Evolutionary conservation across 768 basidiomycete species (phyloP).

Genomic region (Calocybe gangraenosa): DNA sequence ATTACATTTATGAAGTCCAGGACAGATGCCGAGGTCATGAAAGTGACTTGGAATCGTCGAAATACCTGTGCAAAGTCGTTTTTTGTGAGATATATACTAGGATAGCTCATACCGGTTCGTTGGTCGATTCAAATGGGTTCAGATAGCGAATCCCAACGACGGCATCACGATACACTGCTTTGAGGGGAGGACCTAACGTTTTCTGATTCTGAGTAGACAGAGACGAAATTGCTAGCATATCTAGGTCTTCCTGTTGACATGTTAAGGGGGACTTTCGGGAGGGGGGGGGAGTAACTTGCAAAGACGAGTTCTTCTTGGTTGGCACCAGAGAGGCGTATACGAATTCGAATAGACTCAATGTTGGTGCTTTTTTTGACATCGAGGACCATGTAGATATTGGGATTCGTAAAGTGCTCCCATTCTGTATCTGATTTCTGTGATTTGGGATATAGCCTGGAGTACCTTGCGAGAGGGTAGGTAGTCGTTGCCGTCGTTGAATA

Average conservation of each 20-base stretch:
- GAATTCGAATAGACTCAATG: slow-evolving; percentile 61
- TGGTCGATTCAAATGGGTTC: slow-evolving; percentile 35
- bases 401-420: slow-evolving; percentile 80
- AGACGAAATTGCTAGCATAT: slow-evolving; percentile 64
- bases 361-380: slow-evolving; percentile 53
- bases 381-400: slow-evolving; percentile 56
- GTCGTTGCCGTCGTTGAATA: slow-evolving; percentile 58
- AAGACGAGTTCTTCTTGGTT: slow-evolving; percentile 59
- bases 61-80: slow-evolving; percentile 40
- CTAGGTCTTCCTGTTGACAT: slow-evolving; percentile 64
- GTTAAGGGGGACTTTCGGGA: slow-evolving; percentile 1
- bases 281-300: slow-evolving; percentile 38
- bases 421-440: slow-evolving; percentile 30
- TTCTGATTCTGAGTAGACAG: slow-evolving; percentile 29
- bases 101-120: slow-evolving; percentile 12
- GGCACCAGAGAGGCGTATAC: slow-evolving; percentile 53
- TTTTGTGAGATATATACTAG: no score
- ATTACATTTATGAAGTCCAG: slow-evolving; percentile 59
- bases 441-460: slow-evolving; percentile 62
- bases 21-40: slow-evolving; percentile 44
- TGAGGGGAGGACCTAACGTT: slow-evolving; percentile 63
- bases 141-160: slow-evolving; percentile 76
- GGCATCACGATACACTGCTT: slow-evolving; percentile 73
- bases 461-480: slow-evolving; percentile 56
- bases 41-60: slow-evolving; percentile 75